Evolutionary conservation across 768 basidiomycete species (phyloP), one percentile per base, ranked within the genome.

Genomic region (Tylopilus rubrobrunneus): DNA sequence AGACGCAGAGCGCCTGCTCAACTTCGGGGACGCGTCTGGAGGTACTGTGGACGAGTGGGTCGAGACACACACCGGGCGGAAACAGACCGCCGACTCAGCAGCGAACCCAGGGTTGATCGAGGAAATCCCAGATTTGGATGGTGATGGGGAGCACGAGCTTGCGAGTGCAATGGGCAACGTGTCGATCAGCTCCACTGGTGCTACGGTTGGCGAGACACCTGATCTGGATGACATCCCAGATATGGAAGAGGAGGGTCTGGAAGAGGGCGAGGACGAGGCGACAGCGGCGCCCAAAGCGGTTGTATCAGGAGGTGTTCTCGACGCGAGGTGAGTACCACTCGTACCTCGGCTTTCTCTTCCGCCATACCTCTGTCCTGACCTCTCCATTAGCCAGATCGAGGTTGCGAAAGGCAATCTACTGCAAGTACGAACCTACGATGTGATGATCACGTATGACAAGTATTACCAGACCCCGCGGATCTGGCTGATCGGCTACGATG

Each of bases 361-460:
- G 21, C 29, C 12, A 0, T 28, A 41, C 14, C 36, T 29, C 14
- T 39, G 29, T 29, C 34, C 55, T 63, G 45, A 45, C 25, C 12
- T 36, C 33, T 48, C 36, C 29, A 47, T 36, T 56, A 91, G 86
- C 57, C 73, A 82, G 61, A 74, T 79, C 19, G 84, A 87, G 59
- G 77, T 80, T 21, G 82, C 84, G 33, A 90, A 85, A 56, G 84
- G 83, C 52, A 97, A 97, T 63, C 77, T 98, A 27, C 76, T 98
- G 40, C 92, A 95, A 79, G 92, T 98, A 39, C 84, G 97, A 65
- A 99, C 96, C 11, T 99, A 99, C 76, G 97, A 99, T 70, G 95
- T 98, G 65, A 92, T 97, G 88, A 98, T 99, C 77, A 92, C 92
- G 45, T 99, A 98, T 71, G 97, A 99, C 81, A 99, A 98, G 76